Conservation (phyloP, 1,284 basidiomycete species). For the Cryptococcus depauperatus region DNA sequence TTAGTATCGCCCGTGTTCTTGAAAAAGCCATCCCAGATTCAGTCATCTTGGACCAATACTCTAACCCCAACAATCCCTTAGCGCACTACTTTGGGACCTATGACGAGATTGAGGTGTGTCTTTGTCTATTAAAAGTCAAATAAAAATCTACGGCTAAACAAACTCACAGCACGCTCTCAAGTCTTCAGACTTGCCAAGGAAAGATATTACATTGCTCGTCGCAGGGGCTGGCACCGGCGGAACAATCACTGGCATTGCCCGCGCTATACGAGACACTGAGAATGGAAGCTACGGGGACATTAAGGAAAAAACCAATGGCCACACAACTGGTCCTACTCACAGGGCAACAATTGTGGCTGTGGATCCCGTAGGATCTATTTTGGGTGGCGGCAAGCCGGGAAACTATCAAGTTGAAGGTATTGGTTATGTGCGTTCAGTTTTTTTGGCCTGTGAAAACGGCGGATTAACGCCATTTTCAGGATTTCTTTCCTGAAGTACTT, state of each 20-base stretch:
- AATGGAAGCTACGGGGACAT: background rate
- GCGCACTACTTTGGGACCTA: conserved; percentile 83
- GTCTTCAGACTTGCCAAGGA: conserved; percentile 37
- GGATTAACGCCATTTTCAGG: conserved; percentile 46
- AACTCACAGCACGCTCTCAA: conserved; percentile 40
- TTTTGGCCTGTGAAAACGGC: background rate
- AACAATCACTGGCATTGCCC: conserved; percentile 78
- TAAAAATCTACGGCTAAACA: background rate
- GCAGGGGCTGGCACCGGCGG: conserved; percentile 92
- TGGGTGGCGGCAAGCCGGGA: conserved; percentile 54
- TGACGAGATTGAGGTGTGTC: conserved; percentile 67
- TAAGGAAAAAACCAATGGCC: background rate
- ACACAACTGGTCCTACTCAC: background rate
- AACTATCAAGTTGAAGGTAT: conserved; percentile 87
- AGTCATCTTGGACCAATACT: conserved; percentile 86
- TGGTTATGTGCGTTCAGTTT: conserved; percentile 51
- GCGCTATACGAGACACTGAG: conserved; percentile 62
- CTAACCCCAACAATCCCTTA: conserved; percentile 66
- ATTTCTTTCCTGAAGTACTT: conserved; percentile 74
- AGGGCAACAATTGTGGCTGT: conserved; percentile 61
- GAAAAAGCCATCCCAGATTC: conserved; percentile 71
- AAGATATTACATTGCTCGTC: conserved; percentile 73
- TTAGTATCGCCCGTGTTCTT: conserved; percentile 78
- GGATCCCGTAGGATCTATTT: conserved; percentile 88
- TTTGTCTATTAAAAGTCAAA: background rate